phyloP scores from a whole-genome alignment of 176 grass and related monocot species.

The Rhynchospora pubera region DNA sequence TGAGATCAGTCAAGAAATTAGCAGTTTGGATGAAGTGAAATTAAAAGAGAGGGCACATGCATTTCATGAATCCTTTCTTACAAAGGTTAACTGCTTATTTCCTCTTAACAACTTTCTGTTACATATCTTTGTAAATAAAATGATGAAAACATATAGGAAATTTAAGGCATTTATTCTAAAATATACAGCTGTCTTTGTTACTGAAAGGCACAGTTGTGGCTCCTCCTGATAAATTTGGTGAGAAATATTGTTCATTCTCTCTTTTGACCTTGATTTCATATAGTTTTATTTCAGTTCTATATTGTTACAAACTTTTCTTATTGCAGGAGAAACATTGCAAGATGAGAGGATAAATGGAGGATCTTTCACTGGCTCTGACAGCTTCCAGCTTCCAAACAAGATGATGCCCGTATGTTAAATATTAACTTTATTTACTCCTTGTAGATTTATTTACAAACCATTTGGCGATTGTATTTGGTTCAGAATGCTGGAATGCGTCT shows the following conservation, averaged over 20 bases:
- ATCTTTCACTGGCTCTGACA: conserved; percentile 79
- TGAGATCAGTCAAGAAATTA: conserved; percentile 66
- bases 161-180: conserved; percentile 3
- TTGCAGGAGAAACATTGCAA: conserved; percentile 70
- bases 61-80: conserved; percentile 91
- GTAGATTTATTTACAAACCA: not conserved
- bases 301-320: conserved; percentile 22
- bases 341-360: conserved; percentile 78
- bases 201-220: conserved; percentile 95
- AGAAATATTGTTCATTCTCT: conserved; percentile 21
- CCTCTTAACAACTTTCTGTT: not conserved
- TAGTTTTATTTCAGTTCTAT: conserved; percentile 15
- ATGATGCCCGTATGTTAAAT: conserved; percentile 80
- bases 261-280: conserved; percentile 14
- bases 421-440: not conserved
- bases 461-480: conserved; percentile 14
- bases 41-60: conserved; percentile 68
- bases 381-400: conserved; percentile 80
- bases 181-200: conserved; percentile 84
- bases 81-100: conserved; percentile 42
- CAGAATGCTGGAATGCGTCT: conserved; percentile 96
- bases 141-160: not conserved
- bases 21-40: conserved; percentile 66
- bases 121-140: conserved; percentile 2
- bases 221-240: conserved; percentile 96